Base-by-base conservation (phyloP, 2,329 filamentous ascomycete species). In the Alternaria longipes region DNA sequence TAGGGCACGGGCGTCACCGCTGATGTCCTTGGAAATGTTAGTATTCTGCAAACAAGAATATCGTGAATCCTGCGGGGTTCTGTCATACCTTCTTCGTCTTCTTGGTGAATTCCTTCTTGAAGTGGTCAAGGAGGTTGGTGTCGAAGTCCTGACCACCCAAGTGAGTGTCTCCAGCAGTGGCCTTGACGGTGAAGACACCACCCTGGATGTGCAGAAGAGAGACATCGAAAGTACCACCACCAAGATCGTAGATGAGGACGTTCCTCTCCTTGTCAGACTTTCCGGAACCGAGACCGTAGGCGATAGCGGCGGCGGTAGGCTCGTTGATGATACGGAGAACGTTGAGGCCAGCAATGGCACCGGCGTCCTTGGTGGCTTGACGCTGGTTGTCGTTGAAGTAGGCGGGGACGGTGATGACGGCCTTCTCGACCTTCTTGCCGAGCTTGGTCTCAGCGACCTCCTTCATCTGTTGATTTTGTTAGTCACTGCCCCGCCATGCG, bases 371-470 rank as follows among this genome's bases (percentile, higher is more conserved):
- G 85, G 95, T 99, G 71, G 95, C 92, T 85, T 98, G 95, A 85
- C 95, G 91, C 87, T 99, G 95, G 88, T 97, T 97, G 90, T 99
- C 95, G 88, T 98, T 98, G 92, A 99, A 99, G 89, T 99, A 99
- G 80, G 95, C 95, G 60, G 95, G 95, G 61, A 98, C 95, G 66
- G 95, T 99, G 83, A 99, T 94, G 81, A 99, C 95, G 69, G 95
- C 95, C 90, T 98, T 98, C 85, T 95, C 90, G 78, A 98, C 94
- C 87, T 95, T 97, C 91, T 96, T 97, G 83, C 93, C 95, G 76
- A 99, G 90, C 89, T 99, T 98, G 83, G 87, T 88, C 88, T 99
- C 95, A 78, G 95, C 95, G 81, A 97, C 93, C 85, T 99, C 95
- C 89, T 97, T 97, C 94, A 98, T 97, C 94, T 97, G 77, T 67